Base-by-base conservation (phyloP, 306 rosid genomes). In the Cucurbita ficifolia region DNA sequence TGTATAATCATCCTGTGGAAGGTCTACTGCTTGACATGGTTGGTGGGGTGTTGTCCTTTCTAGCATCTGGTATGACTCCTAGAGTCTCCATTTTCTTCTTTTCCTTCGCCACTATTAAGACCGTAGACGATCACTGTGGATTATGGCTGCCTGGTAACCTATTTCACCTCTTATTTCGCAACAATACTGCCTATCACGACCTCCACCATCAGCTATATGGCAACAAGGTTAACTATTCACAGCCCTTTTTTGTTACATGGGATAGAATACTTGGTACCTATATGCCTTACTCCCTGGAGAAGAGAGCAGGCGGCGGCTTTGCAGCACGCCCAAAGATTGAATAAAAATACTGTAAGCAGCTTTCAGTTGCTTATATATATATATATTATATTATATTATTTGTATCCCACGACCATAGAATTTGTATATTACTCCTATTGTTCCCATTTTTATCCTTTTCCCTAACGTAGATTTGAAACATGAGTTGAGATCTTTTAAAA, bases 171-270 rank as follows among this genome's bases (percentile, higher is more conserved):
- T 67, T 90, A 74, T 92, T 92, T 81, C 88, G 86, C 82, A 90
- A 92, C 53, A 92, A 92, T 67, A 86, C 96, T 33, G 96, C 98
- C n/a, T 92, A 92, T 79, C 96, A 90, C 82, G 98, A 92, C 74
- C 82, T 92, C 54, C 98, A 92, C 57, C 98, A 92, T 81, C 98
- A 92, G 79, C 89, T 92, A 17, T 88, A 88, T 63, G 98, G 98
- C 21, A 78, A 86, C 56, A 92, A 88, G 75, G 90, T 88, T 81
- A 92, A 88, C 72, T 92, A 87, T 76, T 90, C 96, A 36, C 98
- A 92, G 68, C 96, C 98, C 38, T 92, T 92, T 82, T 92, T 92
- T 75, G 83, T 87, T n/a, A 75, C 86, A 74, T 92, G 96, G 98
- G 96, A 92, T 79, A 90, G 79, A 77, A 75, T 90, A 73, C 89